Percentiles rank a stretch among this genome's conserved stretches.
Conservation (phyloP, 1,284 basidiomycete genomes). For the Cryptococcus depauperatus region DNA sequence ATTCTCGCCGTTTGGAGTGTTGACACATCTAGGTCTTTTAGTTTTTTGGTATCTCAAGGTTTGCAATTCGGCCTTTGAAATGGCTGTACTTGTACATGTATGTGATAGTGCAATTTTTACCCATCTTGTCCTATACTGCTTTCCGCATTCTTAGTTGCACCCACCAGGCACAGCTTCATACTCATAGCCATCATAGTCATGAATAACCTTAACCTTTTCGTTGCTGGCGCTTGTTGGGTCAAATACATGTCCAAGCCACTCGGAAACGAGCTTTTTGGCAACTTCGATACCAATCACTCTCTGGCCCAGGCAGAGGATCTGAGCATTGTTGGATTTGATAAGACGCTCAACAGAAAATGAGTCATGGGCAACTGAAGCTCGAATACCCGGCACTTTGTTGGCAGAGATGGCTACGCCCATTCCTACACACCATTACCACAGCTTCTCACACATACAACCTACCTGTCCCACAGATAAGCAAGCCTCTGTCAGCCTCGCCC, state of each 20-base stretch:
- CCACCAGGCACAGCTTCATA: conserved; percentile 14
- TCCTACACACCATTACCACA: conserved; percentile 8
- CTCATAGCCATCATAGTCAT: conserved; percentile 32
- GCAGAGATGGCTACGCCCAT: conserved; percentile 46
- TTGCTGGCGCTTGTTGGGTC: conserved; percentile 42
- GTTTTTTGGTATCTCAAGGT: too few species aligned
- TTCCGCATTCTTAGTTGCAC: conserved; percentile 3
- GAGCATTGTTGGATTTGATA: conserved; percentile 47
- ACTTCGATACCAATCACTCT: conserved; percentile 47
- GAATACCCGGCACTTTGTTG: conserved; percentile 44
- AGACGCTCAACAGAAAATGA: conserved; percentile 47
- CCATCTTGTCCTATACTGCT: neutral
- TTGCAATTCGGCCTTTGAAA: too few species aligned
- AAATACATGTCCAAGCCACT: conserved; percentile 47
- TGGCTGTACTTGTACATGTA: neutral
- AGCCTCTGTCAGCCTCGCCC: conserved; percentile 46
- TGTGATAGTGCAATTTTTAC: neutral
- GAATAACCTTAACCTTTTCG: conserved; percentile 45
- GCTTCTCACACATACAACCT: conserved; percentile 1
- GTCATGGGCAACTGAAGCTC: conserved; percentile 44
- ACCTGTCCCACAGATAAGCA: conserved; percentile 48
- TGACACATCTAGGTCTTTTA: too few species aligned
- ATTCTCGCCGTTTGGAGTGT: too few species aligned
- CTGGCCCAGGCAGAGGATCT: conserved; percentile 48
- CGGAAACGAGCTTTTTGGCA: conserved; percentile 42